Evolutionary conservation across 768 basidiomycete species (phyloP).

Genomic region (Tubosaeta brunneosetosa): DNA sequence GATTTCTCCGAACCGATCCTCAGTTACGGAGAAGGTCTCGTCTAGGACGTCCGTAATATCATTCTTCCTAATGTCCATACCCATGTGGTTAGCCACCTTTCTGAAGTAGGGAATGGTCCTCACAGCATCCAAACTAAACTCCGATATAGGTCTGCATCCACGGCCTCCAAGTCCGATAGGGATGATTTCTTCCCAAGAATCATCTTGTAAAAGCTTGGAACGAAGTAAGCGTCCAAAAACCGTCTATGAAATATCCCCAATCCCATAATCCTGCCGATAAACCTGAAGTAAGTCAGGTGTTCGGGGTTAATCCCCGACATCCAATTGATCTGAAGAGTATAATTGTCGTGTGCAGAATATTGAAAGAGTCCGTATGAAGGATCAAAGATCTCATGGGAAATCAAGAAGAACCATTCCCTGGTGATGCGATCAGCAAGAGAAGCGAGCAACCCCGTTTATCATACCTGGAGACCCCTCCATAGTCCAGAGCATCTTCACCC

Average conservation of each 20-base stretch:
- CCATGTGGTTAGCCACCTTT: not conserved
- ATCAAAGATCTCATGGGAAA: constrained; percentile 81
- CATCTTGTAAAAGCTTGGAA: constrained; percentile 78
- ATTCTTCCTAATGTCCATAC: constrained; percentile 48
- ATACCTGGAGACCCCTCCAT: constrained; percentile 71
- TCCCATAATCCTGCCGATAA: constrained; percentile 70
- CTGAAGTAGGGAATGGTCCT: constrained; percentile 24
- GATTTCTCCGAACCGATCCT: constrained; percentile 72
- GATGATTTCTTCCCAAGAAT: constrained; percentile 57
- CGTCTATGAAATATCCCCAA: constrained; percentile 74
- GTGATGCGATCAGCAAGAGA: constrained; percentile 1
- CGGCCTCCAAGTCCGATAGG: constrained; percentile 61
- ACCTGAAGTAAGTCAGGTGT: constrained; percentile 76
- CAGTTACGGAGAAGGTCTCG: constrained; percentile 66
- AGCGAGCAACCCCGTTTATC: constrained; percentile 6
- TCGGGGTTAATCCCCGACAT: constrained; percentile 73
- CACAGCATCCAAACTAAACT: constrained; percentile 75
- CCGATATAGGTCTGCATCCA: constrained; percentile 64
- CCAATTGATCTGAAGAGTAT: constrained; percentile 77
- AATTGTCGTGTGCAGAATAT: constrained; percentile 76
- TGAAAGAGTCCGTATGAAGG: constrained; percentile 80
- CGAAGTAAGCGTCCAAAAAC: constrained; percentile 78
- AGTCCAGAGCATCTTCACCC: constrained; percentile 76
- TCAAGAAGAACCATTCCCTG: constrained; percentile 84
- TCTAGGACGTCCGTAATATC: constrained; percentile 73